Evolutionary conservation across 345 rosid species (phyloP), one percentile per base, ranked within the genome.

Genomic region (Trapa bicornis): DNA sequence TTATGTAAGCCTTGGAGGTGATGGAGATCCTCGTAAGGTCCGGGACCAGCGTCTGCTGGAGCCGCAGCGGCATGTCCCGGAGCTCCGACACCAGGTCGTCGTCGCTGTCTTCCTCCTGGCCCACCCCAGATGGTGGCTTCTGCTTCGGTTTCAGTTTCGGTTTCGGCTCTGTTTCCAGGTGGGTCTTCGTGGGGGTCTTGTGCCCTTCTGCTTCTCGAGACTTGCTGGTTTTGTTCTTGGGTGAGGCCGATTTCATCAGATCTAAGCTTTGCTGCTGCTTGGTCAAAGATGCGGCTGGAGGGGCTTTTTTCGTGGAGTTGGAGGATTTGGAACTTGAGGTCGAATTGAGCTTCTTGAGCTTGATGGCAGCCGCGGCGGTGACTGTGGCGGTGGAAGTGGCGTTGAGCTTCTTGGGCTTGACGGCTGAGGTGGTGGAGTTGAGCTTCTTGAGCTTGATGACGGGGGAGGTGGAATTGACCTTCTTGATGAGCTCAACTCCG

Each of bases 1-100:
- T 76, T 14, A 95, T 70, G 84, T 95, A 95, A 64, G 77, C 83
- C 71, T 83, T 89, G 57, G 97, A 95, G 35, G 85, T 76, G 0
- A 80, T 73, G 63, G 97, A 91, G 86, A 95, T 82, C 78, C 71
- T 80, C 64, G 89, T 96, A 1, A 91, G 84, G 80, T 95, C 96
- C 50, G 97, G 99, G 16, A 89, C 10, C 3, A 95, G 66, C 0
- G 87, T 78, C 74, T 83, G 78, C 56, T 89, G 97, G 80, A 95
- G 87, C 68, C 70, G 88, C 37, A 71, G 73, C 0, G 93, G 96
- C 2, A 95, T 89, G 70, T 86, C 89, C 80, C 92, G 82, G 77
- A 91, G 86, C 70, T 87, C 96, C 0, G 77, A 37, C 0, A 85
- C 87, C 53, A 91, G 77, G 72, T 89, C 95, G 13, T 80, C 81